These are phyloP conservation scores for Dictyophora rubrovolvata DNA, from an alignment of 768 basidiomycete genomes.

Conservation along the genomic window DNA sequence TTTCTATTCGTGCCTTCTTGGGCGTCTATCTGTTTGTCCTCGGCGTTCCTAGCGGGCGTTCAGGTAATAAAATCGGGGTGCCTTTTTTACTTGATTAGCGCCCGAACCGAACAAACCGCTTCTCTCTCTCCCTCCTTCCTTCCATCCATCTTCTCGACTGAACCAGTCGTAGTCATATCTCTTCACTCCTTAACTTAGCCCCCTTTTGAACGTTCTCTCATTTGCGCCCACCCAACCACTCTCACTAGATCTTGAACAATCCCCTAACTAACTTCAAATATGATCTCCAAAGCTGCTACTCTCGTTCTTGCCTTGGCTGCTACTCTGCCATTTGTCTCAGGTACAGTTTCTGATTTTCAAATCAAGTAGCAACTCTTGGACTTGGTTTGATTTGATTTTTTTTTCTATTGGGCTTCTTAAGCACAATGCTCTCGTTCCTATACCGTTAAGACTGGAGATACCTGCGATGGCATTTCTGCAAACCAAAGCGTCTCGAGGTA, in stretches of 20 bases:
- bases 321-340: neutral
- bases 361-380: neutral
- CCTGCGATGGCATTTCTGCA: slow-evolving; percentile 60
- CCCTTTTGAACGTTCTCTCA: too few relatives aligned
- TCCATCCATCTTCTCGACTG: too few relatives aligned
- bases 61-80: too few relatives aligned
- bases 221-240: too few relatives aligned
- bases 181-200: too few relatives aligned
- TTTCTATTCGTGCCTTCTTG: too few relatives aligned
- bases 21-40: too few relatives aligned
- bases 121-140: too few relatives aligned
- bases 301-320: neutral
- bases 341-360: neutral
- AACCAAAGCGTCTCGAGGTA: slow-evolving; percentile 53
- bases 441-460: slow-evolving; percentile 46
- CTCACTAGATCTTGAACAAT: slow-evolving; percentile 12
- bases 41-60: too few relatives aligned
- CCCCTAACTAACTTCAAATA: neutral
- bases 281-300: slow-evolving; percentile 9
- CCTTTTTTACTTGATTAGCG: too few relatives aligned
- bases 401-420: slow-evolving; percentile 13
- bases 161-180: too few relatives aligned
- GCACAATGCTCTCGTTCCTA: slow-evolving; percentile 47
- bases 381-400: neutral
- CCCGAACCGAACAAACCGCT: too few relatives aligned